Percentiles rank a stretch among this genome's conserved stretches.
These are phyloP conservation scores for Penicillium antarcticum DNA, from an alignment of 495 filamentous ascomycete species.

Conservation along the genomic window DNA sequence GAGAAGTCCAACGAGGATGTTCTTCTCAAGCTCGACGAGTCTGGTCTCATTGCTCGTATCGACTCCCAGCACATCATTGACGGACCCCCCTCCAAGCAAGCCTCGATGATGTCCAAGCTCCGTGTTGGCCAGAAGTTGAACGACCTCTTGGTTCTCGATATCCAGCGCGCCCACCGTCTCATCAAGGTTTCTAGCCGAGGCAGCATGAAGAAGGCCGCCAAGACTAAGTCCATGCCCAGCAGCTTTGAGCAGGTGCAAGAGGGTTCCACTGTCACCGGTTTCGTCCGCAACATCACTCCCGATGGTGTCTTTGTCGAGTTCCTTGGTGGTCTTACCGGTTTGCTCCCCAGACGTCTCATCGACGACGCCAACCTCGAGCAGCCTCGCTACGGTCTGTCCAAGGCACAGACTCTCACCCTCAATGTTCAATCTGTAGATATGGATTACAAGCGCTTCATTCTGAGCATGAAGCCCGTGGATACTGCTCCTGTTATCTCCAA, in stretches of 20 bases:
- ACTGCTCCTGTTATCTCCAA: constrained; percentile 30
- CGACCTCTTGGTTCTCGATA: constrained; percentile 81
- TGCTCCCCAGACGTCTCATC: constrained; percentile 74
- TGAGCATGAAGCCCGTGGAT: constrained; percentile 54
- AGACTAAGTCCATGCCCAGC: constrained; percentile 59
- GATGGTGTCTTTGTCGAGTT: constrained; percentile 81
- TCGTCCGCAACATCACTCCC: constrained; percentile 76
- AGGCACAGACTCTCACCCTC: constrained; percentile 65
- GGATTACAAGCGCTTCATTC: constrained; percentile 53
- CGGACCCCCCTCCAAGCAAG: constrained; percentile 69
- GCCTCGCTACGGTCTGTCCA: constrained; percentile 71
- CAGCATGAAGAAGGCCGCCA: constrained; percentile 71
- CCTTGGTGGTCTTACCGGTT: constrained; percentile 68
- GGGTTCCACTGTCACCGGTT: constrained; percentile 70
- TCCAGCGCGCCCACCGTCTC: constrained; percentile 66
- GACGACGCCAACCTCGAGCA: constrained; percentile 61
- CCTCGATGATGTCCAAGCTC: constrained; percentile 70
- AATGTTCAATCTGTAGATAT: constrained; percentile 68
- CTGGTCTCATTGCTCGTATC: constrained; percentile 70
- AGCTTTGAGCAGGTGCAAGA: constrained; percentile 67
- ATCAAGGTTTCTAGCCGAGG: constrained; percentile 77
- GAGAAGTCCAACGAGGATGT: constrained; percentile 82
- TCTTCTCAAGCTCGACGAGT: constrained; percentile 68
- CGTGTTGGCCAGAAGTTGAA: constrained; percentile 75
- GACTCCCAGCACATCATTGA: constrained; percentile 77